Percentiles rank a stretch among this genome's conserved stretches.
phyloP scores from a whole-genome alignment of 768 basidiomycete species.

The Tremella mesenterica region DNA sequence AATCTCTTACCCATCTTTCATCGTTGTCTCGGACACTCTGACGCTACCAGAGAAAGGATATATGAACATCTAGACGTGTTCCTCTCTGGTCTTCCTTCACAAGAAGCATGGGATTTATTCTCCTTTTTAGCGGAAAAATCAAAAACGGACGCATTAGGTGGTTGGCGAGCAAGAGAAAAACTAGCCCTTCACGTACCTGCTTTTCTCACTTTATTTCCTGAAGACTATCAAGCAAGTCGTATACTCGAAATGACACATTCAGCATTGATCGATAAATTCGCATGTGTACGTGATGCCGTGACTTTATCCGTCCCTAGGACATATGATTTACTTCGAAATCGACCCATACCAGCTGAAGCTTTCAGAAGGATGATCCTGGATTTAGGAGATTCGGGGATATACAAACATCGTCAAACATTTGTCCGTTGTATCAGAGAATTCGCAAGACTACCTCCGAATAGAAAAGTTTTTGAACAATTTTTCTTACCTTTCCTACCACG shows the following conservation, averaged over 20 bases:
- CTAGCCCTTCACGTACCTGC: slow-evolving; percentile 54
- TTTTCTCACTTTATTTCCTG: slow-evolving; percentile 48
- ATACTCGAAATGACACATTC: slow-evolving; percentile 54
- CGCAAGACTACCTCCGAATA: slow-evolving; percentile 47
- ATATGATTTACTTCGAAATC: slow-evolving; percentile 28
- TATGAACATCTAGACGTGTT: slow-evolving; percentile 60
- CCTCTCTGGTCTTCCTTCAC: slow-evolving; percentile 50
- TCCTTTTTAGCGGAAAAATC: slow-evolving; percentile 51
- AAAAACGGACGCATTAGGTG: slow-evolving; percentile 54
- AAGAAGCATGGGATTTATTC: slow-evolving; percentile 49
- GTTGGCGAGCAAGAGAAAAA: slow-evolving; percentile 75
- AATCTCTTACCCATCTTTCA: slow-evolving; percentile 67
- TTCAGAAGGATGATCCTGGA: slow-evolving; percentile 47
- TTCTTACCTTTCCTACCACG: slow-evolving; percentile 53
- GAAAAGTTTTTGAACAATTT: slow-evolving; percentile 48
- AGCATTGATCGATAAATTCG: slow-evolving; percentile 66
- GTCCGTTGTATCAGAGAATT: slow-evolving; percentile 65
- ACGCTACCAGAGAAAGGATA: slow-evolving; percentile 64
- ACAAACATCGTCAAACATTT: slow-evolving; percentile 67
- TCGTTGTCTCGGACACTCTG: slow-evolving; percentile 51
- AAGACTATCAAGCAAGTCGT: slow-evolving; percentile 48
- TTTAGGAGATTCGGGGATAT: slow-evolving; percentile 42
- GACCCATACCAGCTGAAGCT: slow-evolving; percentile 20
- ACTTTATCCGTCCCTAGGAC: slow-evolving; percentile 33
- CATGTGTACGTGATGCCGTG: slow-evolving; percentile 75